These are phyloP conservation scores for Diplodia mutila DNA, from an alignment of 2,329 filamentous ascomycete genomes.

Conservation along the genomic window DNA sequence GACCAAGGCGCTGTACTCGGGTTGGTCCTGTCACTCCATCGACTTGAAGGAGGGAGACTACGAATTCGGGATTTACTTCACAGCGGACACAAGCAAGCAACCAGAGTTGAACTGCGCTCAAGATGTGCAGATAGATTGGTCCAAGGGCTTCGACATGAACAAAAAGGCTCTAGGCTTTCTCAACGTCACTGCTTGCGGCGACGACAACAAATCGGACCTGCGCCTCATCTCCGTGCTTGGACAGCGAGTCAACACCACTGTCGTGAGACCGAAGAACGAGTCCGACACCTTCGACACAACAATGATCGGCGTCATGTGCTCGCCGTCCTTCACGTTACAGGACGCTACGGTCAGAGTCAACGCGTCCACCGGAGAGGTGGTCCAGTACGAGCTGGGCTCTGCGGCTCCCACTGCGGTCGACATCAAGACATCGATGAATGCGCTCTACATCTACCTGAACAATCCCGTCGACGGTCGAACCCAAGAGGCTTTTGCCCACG, in stretches of 20 bases:
- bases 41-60: neutral
- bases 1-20: neutral
- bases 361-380: neutral
- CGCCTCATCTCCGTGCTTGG: slow-evolving; percentile 2
- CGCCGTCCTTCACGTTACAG: neutral
- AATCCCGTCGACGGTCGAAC: slow-evolving; percentile 17
- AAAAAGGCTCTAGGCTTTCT: neutral
- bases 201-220: neutral
- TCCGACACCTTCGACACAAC: slow-evolving; percentile 3
- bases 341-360: slow-evolving; percentile 11
- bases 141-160: neutral
- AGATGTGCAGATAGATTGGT: neutral
- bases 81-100: neutral
- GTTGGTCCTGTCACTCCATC: slow-evolving; percentile 1
- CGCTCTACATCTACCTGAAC: slow-evolving; percentile 21
- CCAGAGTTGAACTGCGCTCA: slow-evolving; percentile 10
- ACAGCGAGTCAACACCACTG: neutral
- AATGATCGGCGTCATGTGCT: slow-evolving; percentile 3
- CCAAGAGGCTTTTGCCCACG: neutral
- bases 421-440: slow-evolving; percentile 8
- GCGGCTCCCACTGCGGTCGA: neutral
- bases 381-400: neutral
- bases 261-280: neutral
- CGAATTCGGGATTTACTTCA: neutral
- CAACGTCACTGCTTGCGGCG: slow-evolving; percentile 11